Evolutionary conservation across 176 grass and related monocot genomes (phyloP), one percentile per base, ranked within the genome.

Genomic region (Zizania latifolia): DNA sequence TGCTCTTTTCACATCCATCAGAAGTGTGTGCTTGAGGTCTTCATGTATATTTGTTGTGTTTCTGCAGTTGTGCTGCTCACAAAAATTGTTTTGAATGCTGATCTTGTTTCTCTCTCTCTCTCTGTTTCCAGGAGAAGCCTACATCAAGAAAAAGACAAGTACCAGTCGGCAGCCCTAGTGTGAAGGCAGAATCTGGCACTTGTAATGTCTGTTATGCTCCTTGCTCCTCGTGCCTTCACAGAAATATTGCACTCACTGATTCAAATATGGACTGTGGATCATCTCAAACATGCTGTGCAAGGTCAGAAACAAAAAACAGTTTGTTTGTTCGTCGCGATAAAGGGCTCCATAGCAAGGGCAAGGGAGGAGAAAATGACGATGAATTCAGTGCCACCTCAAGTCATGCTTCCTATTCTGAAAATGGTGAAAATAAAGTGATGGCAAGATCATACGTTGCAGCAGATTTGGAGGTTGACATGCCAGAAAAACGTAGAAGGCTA

Each of bases 221-320:
- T 80, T 93, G 91, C 32, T 93, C 91, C 60, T 93, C 87, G 1
- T 93, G 91, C 78, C 77, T 85, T 70, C 91, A 93, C 80, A 82
- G 85, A 65, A 72, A 45, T 38, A 10, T 75, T 70, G 68, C 50
- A 61, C 12, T 67, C 30, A 51, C 50, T 22, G 75, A 85, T 43
- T 80, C 78, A 16, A 88, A 88, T 82, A 62, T 73, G 79, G 82
- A 93, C 31, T 90, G 82, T 15, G 79, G 59, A 46, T 90, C 82
- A 45, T 93, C 91, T 43, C 87, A 88, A 65, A 90, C 74, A 14
- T 89, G 62, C 48, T 84, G 73, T 28, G 28, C 64, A 62, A 84
- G 73, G 68, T 84, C 85, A 72, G 84, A 87, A 87, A 37, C 82
- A 26, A 89, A 82, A 77, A 83, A 41, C 41, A 80, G 24, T 59